phyloP scores from a whole-genome alignment of 208 protist genomes.

The Tetramitus jugosus region DNA sequence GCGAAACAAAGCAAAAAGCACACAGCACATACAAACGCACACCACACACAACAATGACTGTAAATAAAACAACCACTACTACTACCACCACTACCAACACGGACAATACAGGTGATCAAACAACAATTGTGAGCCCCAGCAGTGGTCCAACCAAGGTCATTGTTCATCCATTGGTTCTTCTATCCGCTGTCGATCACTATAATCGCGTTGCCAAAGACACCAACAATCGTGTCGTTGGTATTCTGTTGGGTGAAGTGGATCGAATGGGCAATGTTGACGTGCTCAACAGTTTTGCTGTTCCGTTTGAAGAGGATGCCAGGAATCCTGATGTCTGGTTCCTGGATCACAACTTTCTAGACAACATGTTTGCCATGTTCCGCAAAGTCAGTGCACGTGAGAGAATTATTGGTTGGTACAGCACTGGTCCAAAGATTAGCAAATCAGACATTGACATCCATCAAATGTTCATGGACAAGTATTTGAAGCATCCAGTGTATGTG shows the following conservation, averaged over 20 bases:
- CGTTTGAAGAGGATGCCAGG: constrained; percentile 97
- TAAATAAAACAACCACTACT: too few relatives aligned
- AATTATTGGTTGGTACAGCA: constrained; percentile 99
- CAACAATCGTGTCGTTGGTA: constrained; percentile 89
- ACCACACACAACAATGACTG: too few relatives aligned
- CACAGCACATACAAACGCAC: too few relatives aligned
- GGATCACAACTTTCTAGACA: constrained; percentile 83
- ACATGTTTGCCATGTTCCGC: constrained; percentile 97
- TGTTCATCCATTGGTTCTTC: constrained; percentile 96
- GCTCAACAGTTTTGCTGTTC: constrained; percentile 82
- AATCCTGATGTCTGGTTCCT: constrained; percentile 96
- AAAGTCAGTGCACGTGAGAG: constrained; percentile 94
- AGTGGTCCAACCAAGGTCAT: constrained; percentile 66
- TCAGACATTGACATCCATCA: constrained; percentile 93
- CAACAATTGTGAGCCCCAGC: too few relatives aligned
- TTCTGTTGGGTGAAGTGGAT: constrained; percentile 77
- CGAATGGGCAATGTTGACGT: constrained; percentile 62
- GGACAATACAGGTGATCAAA: too few relatives aligned
- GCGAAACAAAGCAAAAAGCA: too few relatives aligned
- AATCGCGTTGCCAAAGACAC: constrained; percentile 81
- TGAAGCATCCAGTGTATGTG: constrained; percentile 58
- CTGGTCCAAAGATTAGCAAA: constrained; percentile 87
- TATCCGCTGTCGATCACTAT: constrained; percentile 98
- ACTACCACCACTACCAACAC: too few relatives aligned
- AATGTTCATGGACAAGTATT: constrained; percentile 56